Evolutionary conservation across 371 early-diverging fungal species (phyloP), one percentile per base, ranked within the genome.

Genomic region (Mortierella sp.): DNA sequence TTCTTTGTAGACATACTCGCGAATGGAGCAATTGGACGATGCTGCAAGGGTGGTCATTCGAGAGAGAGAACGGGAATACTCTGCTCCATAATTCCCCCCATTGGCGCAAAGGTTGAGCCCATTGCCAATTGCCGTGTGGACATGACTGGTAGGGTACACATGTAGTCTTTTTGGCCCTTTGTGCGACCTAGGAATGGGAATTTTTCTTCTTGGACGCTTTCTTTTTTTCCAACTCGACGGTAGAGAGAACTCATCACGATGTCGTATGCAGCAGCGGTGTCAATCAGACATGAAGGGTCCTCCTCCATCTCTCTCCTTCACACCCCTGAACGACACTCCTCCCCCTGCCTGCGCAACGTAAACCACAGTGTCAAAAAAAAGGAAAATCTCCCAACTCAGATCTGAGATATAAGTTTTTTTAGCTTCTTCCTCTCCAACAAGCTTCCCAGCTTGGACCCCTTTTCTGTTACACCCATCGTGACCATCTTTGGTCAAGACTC

Each of bases 401-500:
- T 57, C 57, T 13, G 57, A 57, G 14, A 28, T 59, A 26, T 26
- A 1, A 40, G 43, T 26, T 3, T 26, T 55, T 55, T 55, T 26
- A 54, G 54, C 54, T 5, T 54, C 24, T 24, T 0, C 2, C n/a
- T 9, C n/a, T n/a, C n/a, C n/a, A n/a, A n/a, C n/a, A 26, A 5
- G 19, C 5, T 37, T 64, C 64, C 64, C 37, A 37, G 64, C 59
- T 59, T 59, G 64, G 64, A 64, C 37, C 64, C 31, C 19, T 31
- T 34, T 31, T 1, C 19, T 61, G 31, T 9, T 61, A 13, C 6
- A 21, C 16, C 64, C 21, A 31, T 64, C 64, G 64, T 64, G 37
- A 64, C 64, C 37, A 64, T 64, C 37, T 64, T 64, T 64, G 9
- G 64, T 64, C 31, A 64, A 37, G 37, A 64, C 34, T 31, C 19